These are phyloP conservation scores for Phytophthora palmivora DNA, from an alignment of 352 stramenopile species.

Conservation along the genomic window DNA sequence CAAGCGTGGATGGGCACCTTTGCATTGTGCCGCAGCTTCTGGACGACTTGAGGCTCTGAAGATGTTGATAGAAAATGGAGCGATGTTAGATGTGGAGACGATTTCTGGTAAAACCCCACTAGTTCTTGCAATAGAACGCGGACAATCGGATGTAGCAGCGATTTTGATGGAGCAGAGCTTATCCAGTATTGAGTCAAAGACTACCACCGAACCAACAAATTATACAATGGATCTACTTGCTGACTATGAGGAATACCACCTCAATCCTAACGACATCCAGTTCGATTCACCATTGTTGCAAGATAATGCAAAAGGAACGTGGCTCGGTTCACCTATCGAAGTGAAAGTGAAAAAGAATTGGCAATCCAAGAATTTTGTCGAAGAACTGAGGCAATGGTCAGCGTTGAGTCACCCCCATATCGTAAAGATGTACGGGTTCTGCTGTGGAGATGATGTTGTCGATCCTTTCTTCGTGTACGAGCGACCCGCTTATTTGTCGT, in stretches of 20 bases:
- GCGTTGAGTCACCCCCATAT: constrained; percentile 31
- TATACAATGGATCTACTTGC: neutral
- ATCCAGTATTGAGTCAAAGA: neutral
- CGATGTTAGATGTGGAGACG: neutral
- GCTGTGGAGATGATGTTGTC: constrained; percentile 1
- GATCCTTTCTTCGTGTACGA: constrained; percentile 34
- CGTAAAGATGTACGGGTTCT: constrained; percentile 31
- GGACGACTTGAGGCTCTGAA: neutral
- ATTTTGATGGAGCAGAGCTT: neutral
- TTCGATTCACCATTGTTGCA: constrained; percentile 5
- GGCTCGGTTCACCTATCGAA: constrained; percentile 18
- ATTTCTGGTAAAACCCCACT: constrained; percentile 4
- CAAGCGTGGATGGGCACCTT: constrained; percentile 10
- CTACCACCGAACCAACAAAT: neutral
- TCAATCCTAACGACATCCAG: constrained; percentile 9
- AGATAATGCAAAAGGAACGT: constrained; percentile 1
- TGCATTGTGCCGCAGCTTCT: constrained; percentile 13
- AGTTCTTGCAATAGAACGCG: constrained; percentile 11
- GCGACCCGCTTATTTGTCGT: constrained; percentile 6
- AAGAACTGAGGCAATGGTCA: constrained; percentile 28
- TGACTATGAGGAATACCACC: constrained; percentile 9
- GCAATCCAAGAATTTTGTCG: constrained; percentile 16
- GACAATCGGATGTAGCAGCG: neutral
- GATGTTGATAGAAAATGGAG: neutral
- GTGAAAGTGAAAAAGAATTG: constrained; percentile 15